These are phyloP conservation scores for Serendipita vermifera DNA, from an alignment of 768 basidiomycete genomes.

Conservation along the genomic window DNA sequence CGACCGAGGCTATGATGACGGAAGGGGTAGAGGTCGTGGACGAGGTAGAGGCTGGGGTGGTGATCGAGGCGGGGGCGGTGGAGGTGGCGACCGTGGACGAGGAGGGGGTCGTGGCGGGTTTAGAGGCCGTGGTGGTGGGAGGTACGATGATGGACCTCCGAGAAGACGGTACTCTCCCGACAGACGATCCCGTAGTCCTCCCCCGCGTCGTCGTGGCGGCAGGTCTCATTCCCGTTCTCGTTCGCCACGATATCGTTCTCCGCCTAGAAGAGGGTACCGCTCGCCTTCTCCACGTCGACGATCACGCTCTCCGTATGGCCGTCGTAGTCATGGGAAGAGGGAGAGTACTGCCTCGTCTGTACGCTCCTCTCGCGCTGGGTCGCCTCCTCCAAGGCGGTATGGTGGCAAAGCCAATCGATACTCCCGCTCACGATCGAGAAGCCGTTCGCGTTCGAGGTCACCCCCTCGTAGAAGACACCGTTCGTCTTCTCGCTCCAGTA, in stretches of 20 bases:
- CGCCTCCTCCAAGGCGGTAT: conserved; percentile 7
- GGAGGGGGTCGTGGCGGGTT: conserved; percentile 36
- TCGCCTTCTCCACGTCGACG: conserved; percentile 29
- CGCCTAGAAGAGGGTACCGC: conserved; percentile 25
- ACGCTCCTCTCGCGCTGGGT: background rate
- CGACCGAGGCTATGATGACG: conserved; percentile 38
- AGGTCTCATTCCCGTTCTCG: conserved; percentile 28
- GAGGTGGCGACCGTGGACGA: conserved; percentile 27
- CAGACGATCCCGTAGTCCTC: conserved; percentile 36
- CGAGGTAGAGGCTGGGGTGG: conserved; percentile 36
- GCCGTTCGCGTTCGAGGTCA: conserved; percentile 10
- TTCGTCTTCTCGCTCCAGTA: conserved; percentile 25
- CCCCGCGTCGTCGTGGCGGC: conserved; percentile 29
- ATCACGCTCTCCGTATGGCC: conserved; percentile 18
- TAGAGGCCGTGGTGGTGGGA: conserved; percentile 33
- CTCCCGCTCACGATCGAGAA: conserved; percentile 7
- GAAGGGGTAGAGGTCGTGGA: conserved; percentile 32
- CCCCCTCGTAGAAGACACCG: conserved; percentile 8
- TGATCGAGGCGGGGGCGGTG: conserved; percentile 25
- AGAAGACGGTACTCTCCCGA: conserved; percentile 28
- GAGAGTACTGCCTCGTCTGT: background rate
- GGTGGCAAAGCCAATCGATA: background rate
- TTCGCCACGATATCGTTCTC: conserved; percentile 22
- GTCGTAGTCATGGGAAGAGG: background rate
- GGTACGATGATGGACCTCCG: conserved; percentile 37